Evolutionary conservation across 179 eudicot genomes (phyloP).

Genomic region (Spinacia oleracea): DNA sequence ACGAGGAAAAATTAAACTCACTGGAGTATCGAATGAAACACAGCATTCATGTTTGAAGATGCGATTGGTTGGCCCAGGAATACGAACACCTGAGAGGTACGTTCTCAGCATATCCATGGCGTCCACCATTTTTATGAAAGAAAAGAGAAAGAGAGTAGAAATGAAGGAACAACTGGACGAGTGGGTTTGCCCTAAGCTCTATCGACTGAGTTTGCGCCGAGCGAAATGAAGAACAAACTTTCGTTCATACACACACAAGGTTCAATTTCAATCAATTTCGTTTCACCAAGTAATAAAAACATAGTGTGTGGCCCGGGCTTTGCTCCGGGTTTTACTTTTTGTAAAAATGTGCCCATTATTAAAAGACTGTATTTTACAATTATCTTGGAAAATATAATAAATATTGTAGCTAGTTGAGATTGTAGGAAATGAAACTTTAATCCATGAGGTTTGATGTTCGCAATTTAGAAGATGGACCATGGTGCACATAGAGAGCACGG

Average conservation of each 20-base stretch:
- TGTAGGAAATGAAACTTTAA: too few species aligned
- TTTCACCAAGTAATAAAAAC: too few species aligned
- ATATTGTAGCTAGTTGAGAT: too few species aligned
- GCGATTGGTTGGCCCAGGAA: slow-evolving; percentile 93
- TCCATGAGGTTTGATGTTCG: too few species aligned
- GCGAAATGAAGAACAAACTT: not conserved
- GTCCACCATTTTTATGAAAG: slow-evolving; percentile 36
- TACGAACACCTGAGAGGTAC: slow-evolving; percentile 76
- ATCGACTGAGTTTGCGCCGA: slow-evolving; percentile 16
- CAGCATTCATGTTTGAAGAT: slow-evolving; percentile 93
- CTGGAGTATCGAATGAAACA: slow-evolving; percentile 91
- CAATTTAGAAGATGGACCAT: too few species aligned
- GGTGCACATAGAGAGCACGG: too few species aligned
- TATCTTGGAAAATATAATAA: too few species aligned
- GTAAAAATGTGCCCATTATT: too few species aligned
- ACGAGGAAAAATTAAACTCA: slow-evolving; percentile 25
- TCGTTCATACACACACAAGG: not conserved
- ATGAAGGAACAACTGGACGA: slow-evolving; percentile 16
- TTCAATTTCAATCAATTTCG: not conserved
- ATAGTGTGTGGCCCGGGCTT: too few species aligned
- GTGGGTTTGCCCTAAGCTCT: slow-evolving; percentile 33
- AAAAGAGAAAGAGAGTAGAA: slow-evolving; percentile 12
- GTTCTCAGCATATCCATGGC: slow-evolving; percentile 83
- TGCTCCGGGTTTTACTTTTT: too few species aligned
- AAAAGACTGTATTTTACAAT: too few species aligned